Percentiles rank a stretch among this genome's conserved stretches.
Conservation (phyloP, 352 stramenopile species). For the Pythium periplocum region DNA sequence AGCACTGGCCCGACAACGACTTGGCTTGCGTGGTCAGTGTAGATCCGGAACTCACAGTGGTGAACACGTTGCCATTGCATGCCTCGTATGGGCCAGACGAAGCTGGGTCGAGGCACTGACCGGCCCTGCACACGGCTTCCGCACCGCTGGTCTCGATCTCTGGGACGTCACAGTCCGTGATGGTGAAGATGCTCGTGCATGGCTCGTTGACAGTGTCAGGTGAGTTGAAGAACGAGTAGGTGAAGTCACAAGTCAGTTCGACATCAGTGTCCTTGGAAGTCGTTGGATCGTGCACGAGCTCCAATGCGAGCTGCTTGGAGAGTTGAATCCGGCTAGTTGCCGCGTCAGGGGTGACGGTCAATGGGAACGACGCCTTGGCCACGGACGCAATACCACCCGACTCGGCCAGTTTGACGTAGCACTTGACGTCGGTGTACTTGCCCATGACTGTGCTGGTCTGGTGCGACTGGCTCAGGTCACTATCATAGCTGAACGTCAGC, state of each 20-base stretch:
- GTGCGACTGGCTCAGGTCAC: conserved; percentile 17
- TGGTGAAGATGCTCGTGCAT: too few species aligned
- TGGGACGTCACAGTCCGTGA: too few species aligned
- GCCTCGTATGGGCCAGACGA: conserved; percentile 33
- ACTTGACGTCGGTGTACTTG: background rate
- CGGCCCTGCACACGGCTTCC: conserved; percentile 24
- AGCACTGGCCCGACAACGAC: too few species aligned
- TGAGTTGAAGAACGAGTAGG: conserved; percentile 23
- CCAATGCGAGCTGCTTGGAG: conserved; percentile 38
- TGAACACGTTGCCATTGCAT: conserved; percentile 28
- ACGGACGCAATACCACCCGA: too few species aligned
- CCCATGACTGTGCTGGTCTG: conserved; percentile 19
- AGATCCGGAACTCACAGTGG: background rate
- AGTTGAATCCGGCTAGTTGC: conserved; percentile 23
- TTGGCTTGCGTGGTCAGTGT: background rate
- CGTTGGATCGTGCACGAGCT: conserved; percentile 31
- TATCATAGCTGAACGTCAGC: conserved; percentile 58
- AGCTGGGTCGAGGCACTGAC: conserved; percentile 15
- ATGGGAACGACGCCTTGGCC: background rate
- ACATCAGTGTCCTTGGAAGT: conserved; percentile 36
- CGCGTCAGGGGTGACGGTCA: background rate
- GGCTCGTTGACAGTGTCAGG: too few species aligned
- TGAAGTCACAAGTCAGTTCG: conserved; percentile 38
- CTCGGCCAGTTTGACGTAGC: too few species aligned
- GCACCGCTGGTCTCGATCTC: conserved; percentile 18